These are phyloP conservation scores for Pseudocercospora macadamiae DNA, from an alignment of 2,329 filamentous ascomycete genomes.

Conservation along the genomic window DNA sequence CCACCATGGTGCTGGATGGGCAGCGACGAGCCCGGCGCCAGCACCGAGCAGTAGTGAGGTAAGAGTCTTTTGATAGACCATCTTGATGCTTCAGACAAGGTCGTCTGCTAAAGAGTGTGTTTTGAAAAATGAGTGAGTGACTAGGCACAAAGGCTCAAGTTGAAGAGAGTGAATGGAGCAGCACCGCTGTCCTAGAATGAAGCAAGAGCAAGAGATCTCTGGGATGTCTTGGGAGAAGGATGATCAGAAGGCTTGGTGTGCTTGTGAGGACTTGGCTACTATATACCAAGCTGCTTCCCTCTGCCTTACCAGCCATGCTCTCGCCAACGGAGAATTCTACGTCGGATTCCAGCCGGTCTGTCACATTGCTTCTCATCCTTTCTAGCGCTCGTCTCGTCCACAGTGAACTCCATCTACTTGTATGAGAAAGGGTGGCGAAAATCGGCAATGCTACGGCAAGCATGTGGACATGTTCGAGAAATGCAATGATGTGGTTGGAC, in stretches of 20 bases:
- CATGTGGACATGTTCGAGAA: background rate
- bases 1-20: conserved; percentile 15
- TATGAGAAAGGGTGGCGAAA: background rate
- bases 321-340: background rate
- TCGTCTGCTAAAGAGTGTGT: conserved; percentile 12
- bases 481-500: background rate
- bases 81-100: conserved; percentile 11
- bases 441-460: background rate
- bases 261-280: conserved; percentile 21
- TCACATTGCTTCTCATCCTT: background rate
- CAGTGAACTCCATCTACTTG: background rate
- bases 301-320: background rate
- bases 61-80: conserved; percentile 24
- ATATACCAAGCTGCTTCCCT: conserved; percentile 14
- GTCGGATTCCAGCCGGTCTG: background rate
- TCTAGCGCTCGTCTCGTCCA: conserved; percentile 8
- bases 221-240: conserved; percentile 14
- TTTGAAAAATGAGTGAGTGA: background rate
- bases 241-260: conserved; percentile 10
- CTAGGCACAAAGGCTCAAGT: conserved; percentile 9
- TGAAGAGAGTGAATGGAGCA: conserved; percentile 20
- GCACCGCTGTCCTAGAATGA: conserved; percentile 19
- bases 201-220: conserved; percentile 13
- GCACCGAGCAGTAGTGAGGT: conserved; percentile 23
- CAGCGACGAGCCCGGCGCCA: conserved; percentile 23